Percentiles rank a stretch among this genome's conserved stretches.
phyloP scores from a whole-genome alignment of 768 basidiomycete genomes.

The Ramaria sp. region DNA sequence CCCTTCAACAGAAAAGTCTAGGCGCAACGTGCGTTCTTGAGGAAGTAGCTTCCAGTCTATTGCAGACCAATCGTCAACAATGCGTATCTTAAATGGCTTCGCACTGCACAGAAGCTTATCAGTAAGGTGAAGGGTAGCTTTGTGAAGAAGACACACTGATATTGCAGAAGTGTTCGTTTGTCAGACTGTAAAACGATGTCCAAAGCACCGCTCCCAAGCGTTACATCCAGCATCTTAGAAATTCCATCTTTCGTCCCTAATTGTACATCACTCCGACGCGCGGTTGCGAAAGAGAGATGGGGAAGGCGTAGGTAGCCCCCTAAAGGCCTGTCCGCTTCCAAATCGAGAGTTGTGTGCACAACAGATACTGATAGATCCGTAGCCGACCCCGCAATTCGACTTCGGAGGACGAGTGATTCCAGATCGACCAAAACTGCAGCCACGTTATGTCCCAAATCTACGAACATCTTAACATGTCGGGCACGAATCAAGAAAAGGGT shows the following conservation, averaged over 20 bases:
- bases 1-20: slow-evolving; percentile 69
- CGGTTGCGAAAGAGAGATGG: slow-evolving; percentile 67
- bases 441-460: slow-evolving; percentile 84
- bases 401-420: slow-evolving; percentile 50
- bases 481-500: slow-evolving; percentile 61
- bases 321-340: slow-evolving; percentile 42
- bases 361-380: slow-evolving; percentile 58
- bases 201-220: slow-evolving; percentile 63
- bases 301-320: slow-evolving; percentile 60
- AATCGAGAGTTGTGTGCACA: slow-evolving; percentile 33
- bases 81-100: slow-evolving; percentile 63
- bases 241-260: slow-evolving; percentile 17
- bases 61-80: slow-evolving; percentile 75
- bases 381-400: slow-evolving; percentile 47
- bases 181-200: slow-evolving; percentile 65
- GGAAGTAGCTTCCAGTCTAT: slow-evolving; percentile 29
- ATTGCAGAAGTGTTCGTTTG: slow-evolving; percentile 60
- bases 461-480: slow-evolving; percentile 59
- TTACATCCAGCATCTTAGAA: slow-evolving; percentile 57
- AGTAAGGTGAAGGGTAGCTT: background rate
- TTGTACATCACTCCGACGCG: slow-evolving; percentile 40
- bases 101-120: slow-evolving; percentile 34
- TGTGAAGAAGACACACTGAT: slow-evolving; percentile 44
- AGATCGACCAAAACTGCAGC: slow-evolving; percentile 58
- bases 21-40: slow-evolving; percentile 44